Conservation (phyloP, 2,329 filamentous ascomycete genomes). For the Fusarium oxysporum region DNA sequence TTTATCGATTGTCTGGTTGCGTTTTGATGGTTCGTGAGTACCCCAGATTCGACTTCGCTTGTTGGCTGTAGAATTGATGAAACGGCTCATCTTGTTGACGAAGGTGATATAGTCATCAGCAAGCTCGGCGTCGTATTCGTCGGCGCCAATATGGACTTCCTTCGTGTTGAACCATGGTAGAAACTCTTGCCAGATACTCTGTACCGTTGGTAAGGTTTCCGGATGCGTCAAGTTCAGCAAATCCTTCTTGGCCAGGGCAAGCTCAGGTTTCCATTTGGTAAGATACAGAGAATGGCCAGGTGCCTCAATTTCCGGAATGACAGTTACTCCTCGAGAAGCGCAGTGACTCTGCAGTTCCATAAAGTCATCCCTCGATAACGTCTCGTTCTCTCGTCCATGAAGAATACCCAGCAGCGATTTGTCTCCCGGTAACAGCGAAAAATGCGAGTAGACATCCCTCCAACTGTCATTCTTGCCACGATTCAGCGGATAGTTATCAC, state of each 20-base stretch:
- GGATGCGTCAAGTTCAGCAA: slow-evolving; percentile 12
- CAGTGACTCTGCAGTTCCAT: slow-evolving; percentile 1
- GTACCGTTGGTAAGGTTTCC: neutral
- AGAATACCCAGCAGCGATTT: slow-evolving; percentile 4
- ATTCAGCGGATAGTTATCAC: slow-evolving; percentile 24
- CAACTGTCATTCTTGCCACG: slow-evolving; percentile 28
- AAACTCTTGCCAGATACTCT: slow-evolving; percentile 19
- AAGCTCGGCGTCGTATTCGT: slow-evolving; percentile 21
- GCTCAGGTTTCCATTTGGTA: slow-evolving; percentile 24
- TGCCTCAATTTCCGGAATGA: slow-evolving; percentile 13
- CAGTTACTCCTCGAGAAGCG: slow-evolving; percentile 3
- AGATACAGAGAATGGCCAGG: slow-evolving; percentile 16
- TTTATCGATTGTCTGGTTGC: slow-evolving; percentile 7
- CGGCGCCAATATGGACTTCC: slow-evolving; percentile 15
- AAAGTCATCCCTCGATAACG: slow-evolving; percentile 2
- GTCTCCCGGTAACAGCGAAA: slow-evolving; percentile 5
- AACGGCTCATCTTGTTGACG: slow-evolving; percentile 21
- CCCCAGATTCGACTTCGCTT: slow-evolving; percentile 27
- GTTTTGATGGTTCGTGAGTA: slow-evolving; percentile 12
- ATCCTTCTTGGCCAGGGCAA: slow-evolving; percentile 11
- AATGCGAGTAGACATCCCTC: slow-evolving; percentile 19
- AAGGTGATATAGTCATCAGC: slow-evolving; percentile 25
- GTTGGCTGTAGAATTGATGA: slow-evolving; percentile 10
- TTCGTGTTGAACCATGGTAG: slow-evolving; percentile 19
- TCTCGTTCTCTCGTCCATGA: slow-evolving; percentile 21